Evolutionary conservation across 768 basidiomycete species (phyloP).

Genomic region (Trametes elegans): DNA sequence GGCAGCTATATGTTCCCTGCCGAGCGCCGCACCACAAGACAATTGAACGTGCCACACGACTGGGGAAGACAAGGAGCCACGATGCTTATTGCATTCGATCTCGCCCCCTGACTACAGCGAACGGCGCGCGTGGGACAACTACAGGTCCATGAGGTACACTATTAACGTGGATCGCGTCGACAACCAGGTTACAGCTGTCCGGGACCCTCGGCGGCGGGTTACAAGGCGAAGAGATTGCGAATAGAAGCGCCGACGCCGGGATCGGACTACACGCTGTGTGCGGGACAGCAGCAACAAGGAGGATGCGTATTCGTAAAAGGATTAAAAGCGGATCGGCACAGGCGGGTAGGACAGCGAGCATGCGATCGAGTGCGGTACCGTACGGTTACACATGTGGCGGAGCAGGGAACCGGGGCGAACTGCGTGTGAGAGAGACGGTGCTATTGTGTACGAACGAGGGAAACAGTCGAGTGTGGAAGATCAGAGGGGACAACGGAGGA

Average conservation of each 20-base stretch:
- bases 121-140: background rate
- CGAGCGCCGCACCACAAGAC: too few species aligned
- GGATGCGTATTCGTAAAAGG: constrained; percentile 11
- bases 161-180: background rate
- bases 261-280: background rate
- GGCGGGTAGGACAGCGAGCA: background rate
- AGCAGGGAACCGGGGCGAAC: background rate
- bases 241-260: background rate
- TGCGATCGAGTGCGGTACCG: constrained; percentile 7
- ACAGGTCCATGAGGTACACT: background rate
- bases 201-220: too few species aligned
- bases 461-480: background rate
- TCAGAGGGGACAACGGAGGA: background rate
- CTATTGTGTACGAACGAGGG: background rate
- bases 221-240: too few species aligned
- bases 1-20: background rate
- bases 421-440: background rate
- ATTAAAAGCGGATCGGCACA: constrained; percentile 4
- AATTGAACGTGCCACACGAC: too few species aligned
- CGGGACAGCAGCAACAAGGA: constrained; percentile 3
- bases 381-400: background rate
- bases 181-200: too few species aligned
- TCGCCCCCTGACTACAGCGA: background rate
- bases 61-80: too few species aligned
- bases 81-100: too few species aligned